Conservation (phyloP, 2,329 filamentous ascomycete genomes). For the Geosmithia morbida region DNA sequence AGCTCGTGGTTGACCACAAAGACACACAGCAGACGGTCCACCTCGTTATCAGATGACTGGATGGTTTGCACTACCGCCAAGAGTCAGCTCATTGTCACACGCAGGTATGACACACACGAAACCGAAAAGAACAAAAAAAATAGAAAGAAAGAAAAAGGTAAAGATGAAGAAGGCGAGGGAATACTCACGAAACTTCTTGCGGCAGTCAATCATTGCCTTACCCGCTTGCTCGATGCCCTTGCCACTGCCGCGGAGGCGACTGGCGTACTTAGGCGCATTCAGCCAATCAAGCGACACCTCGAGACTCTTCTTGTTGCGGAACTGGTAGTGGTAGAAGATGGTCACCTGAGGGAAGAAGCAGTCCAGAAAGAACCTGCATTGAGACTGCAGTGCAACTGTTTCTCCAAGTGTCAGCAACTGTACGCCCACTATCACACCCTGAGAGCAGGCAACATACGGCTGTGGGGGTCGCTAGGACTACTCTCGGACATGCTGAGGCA, state of each 20-base stretch:
- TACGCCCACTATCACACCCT: neutral
- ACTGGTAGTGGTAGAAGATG: slow-evolving; percentile 25
- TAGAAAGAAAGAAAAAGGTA: neutral
- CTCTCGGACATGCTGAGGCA: slow-evolving; percentile 10
- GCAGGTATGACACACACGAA: too few species aligned
- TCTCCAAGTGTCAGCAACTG: neutral
- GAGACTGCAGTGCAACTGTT: neutral
- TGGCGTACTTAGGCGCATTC: slow-evolving; percentile 12
- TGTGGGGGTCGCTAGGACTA: neutral
- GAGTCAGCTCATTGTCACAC: neutral
- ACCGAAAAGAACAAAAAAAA: too few species aligned
- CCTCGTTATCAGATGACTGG: slow-evolving; percentile 14
- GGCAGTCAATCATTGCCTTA: slow-evolving; percentile 16
- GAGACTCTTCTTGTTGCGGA: slow-evolving; percentile 23
- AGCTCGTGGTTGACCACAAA: slow-evolving; percentile 23
- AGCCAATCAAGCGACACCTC: slow-evolving; percentile 23
- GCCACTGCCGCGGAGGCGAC: slow-evolving; percentile 12
- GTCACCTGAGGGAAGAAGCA: slow-evolving; percentile 21
- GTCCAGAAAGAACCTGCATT: slow-evolving; percentile 6
- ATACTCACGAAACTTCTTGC: slow-evolving; percentile 20
- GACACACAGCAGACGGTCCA: slow-evolving; percentile 16
- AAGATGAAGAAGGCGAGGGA: neutral
- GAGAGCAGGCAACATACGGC: slow-evolving; percentile 1
- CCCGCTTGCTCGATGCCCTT: slow-evolving; percentile 12
- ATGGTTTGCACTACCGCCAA: slow-evolving; percentile 13